Base-by-base conservation (phyloP, 768 basidiomycete genomes). In the Calocybe gangraenosa region DNA sequence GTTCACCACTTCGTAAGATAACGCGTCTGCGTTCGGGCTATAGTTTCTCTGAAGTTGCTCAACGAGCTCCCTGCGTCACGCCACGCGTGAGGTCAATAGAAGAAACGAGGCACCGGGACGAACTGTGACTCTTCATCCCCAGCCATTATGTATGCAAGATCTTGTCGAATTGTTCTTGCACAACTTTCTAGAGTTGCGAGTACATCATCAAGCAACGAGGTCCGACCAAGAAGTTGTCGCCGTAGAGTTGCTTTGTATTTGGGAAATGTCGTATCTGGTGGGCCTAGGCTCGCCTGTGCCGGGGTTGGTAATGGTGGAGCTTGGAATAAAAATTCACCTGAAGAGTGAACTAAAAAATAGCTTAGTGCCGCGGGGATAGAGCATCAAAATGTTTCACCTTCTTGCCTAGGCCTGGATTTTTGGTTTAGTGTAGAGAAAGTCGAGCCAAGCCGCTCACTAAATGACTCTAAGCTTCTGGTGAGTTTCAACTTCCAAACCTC, bases 141-240 rank as follows among this genome's bases (percentile, higher is more conserved):
- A 17, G 62, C 60, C 40, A 75, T 71, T 11, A 75, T 64, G 42
- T 65, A 65, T 2, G 62, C 52, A 30, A 89, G 64, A 59, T 92
- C 88, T 15, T 73, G 66, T 47, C 81, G 78, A 36, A 91, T 65
- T 10, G 68, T 64, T 35, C 66, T 57, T 11, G 84, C 81, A 52
- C 78, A 77, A 23, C 65, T 69, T 50, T 92, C 89, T 9, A 90
- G 64, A 2, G 65, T 69, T 7, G 60, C 63, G 47, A 92, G 58
- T 10, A 85, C 71, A 17, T 70, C 65, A 46, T 88, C 73, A 20
- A 91, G 63, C 34, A 79, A 61, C 1, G 78, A 69, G 9, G 84
- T 84, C 31, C 87, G 78, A 15, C 82, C 80, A 17, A 73, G 53
- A n/a, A 91, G 65, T 49, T 84, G 85, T 35, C 74, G 75, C 44